Evolutionary conservation across 2,329 filamentous ascomycete genomes (phyloP).

Genomic region (Cadophora sp.): DNA sequence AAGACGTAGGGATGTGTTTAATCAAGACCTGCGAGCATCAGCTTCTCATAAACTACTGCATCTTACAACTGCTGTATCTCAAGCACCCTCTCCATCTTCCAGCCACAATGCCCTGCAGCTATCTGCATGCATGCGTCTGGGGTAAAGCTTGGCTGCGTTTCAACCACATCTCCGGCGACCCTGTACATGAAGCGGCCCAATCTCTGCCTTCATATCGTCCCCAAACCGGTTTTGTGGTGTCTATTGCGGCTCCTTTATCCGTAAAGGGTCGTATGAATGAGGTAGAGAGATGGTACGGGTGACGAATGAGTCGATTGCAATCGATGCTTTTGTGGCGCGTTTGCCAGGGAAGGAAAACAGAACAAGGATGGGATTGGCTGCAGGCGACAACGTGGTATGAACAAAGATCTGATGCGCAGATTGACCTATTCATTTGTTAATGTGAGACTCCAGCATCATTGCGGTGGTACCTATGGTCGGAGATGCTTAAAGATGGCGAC

Average conservation of each 20-base stretch:
- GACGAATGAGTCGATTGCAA: not conserved
- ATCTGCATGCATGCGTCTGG: not conserved
- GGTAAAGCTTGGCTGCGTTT: slow-evolving; percentile 11
- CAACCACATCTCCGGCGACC: not conserved
- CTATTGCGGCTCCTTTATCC: slow-evolving; percentile 7
- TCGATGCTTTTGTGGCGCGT: not conserved
- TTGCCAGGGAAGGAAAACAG: not conserved
- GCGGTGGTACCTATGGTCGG: not conserved
- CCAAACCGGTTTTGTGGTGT: not conserved
- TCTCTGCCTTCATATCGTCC: not conserved
- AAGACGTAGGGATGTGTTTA: too few species aligned
- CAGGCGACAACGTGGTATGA: not conserved
- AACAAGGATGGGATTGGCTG: slow-evolving; percentile 1
- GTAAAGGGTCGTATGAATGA: slow-evolving; percentile 9
- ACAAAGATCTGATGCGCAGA: not conserved
- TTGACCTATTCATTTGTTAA: not conserved
- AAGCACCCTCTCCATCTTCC: not conserved
- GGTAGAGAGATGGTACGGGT: not conserved
- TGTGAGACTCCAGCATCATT: not conserved
- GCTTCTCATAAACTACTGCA: not conserved
- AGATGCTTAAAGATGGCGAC: not conserved
- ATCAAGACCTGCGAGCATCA: too few species aligned
- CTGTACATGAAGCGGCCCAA: slow-evolving; percentile 4
- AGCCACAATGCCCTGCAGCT: not conserved
- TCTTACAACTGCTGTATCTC: not conserved